Evolutionary conservation across 2,329 filamentous ascomycete genomes (phyloP).

Genomic region (Lecanicillium sp.): DNA sequence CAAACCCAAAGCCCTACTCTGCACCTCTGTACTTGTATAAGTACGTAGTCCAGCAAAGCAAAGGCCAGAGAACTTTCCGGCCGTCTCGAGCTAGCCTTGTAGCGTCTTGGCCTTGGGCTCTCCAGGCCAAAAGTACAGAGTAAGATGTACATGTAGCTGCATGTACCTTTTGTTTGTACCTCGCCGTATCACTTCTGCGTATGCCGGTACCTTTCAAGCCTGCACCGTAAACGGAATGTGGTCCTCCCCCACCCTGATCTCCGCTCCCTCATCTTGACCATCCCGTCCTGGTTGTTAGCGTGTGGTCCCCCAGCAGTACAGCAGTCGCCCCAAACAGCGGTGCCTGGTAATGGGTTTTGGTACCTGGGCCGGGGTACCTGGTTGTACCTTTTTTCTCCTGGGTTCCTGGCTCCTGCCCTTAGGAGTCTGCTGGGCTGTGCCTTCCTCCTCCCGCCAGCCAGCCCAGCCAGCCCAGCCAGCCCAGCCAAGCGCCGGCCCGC

Average conservation of each 20-base stretch:
- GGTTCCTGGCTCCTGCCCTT: neutral
- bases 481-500: too few species aligned
- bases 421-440: neutral
- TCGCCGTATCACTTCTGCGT: too few species aligned
- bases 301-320: neutral
- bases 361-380: neutral
- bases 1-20: too few species aligned
- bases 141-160: neutral
- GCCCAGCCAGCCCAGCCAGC: too few species aligned
- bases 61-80: too few species aligned
- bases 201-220: too few species aligned
- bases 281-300: too few species aligned
- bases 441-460: neutral
- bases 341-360: neutral
- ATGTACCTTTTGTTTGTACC: neutral
- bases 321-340: neutral
- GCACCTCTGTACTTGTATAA: too few species aligned
- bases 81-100: too few species aligned
- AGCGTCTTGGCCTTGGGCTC: too few species aligned
- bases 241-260: slow-evolving; percentile 1
- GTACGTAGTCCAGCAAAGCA: too few species aligned
- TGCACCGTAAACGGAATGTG: slow-evolving; percentile 1
- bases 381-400: slow-evolving; percentile 1
- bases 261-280: slow-evolving; percentile 7
- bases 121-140: too few species aligned